Percentiles rank a stretch among this genome's conserved stretches.
Conservation (phyloP, 225 moss, liverwort and hornwort species). For the Physcomitrium patens region DNA sequence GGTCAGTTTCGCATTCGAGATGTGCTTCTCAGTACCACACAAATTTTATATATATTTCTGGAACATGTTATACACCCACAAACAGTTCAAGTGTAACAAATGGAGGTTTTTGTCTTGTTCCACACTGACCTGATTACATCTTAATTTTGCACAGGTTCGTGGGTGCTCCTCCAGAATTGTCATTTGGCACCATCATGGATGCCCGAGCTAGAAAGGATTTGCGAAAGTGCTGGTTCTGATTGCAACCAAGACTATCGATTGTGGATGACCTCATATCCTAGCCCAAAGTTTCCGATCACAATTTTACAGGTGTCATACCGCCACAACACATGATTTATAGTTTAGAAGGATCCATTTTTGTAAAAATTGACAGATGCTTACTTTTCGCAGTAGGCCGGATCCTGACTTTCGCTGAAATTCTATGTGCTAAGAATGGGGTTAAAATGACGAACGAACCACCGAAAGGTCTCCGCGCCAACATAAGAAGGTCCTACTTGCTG, state of each 20-base stretch:
- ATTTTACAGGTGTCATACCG: constrained; percentile 63
- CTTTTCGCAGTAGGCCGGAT: too few species aligned
- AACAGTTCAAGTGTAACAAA: too few species aligned
- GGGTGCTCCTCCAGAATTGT: constrained; percentile 97
- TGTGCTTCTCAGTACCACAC: too few species aligned
- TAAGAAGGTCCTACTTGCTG: constrained; percentile 70
- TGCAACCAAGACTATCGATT: constrained; percentile 85
- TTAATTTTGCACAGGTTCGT: constrained; percentile 47
- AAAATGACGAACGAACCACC: constrained; percentile 99
- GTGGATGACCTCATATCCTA: constrained; percentile 99
- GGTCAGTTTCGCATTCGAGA: constrained; percentile 35
- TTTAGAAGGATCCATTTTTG: too few species aligned
- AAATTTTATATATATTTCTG: too few species aligned
- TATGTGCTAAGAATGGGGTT: constrained; percentile 73
- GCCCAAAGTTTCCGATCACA: constrained; percentile 86
- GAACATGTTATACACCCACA: too few species aligned
- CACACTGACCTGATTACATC: not conserved
- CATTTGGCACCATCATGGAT: constrained; percentile 97
- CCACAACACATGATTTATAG: too few species aligned
- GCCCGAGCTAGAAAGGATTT: constrained; percentile 84
- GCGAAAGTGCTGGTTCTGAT: constrained; percentile 65
- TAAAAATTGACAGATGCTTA: too few species aligned
- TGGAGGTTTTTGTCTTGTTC: not conserved
- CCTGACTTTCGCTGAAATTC: not conserved
- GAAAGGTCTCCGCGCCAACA: constrained; percentile 87